Evolutionary conservation across 306 rosid genomes (phyloP).

Genomic region (Prunus padus): DNA sequence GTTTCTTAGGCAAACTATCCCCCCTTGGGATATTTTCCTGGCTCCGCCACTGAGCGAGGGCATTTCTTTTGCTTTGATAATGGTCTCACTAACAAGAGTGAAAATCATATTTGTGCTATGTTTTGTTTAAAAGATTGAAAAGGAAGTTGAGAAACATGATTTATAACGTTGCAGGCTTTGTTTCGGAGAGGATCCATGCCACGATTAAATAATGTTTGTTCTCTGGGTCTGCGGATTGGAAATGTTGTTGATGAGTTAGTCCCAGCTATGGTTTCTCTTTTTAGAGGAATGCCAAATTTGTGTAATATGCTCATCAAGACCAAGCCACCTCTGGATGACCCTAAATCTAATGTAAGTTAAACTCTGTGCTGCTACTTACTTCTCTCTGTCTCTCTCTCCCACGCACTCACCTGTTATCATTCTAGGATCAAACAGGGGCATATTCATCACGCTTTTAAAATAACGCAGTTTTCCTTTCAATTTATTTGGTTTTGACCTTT

Average conservation of each 20-base stretch:
- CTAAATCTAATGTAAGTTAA: conserved; percentile 4
- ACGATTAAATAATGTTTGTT: not conserved
- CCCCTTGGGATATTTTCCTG: too few species aligned
- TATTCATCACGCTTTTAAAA: not conserved
- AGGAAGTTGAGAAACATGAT: not conserved
- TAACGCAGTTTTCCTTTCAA: not conserved
- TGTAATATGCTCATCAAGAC: not conserved
- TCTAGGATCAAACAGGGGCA: too few species aligned
- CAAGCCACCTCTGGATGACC: not conserved
- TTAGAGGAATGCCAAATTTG: conserved; percentile 4
- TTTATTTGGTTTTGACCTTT: not conserved
- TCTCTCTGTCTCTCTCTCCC: too few species aligned
- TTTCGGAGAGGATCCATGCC: not conserved
- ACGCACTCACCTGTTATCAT: too few species aligned
- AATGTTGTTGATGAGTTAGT: not conserved
- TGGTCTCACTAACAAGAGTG: not conserved
- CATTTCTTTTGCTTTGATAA: too few species aligned
- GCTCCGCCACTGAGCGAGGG: not conserved
- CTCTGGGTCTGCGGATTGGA: not conserved
- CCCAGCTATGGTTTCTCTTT: conserved; percentile 2
- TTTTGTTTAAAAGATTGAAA: not conserved
- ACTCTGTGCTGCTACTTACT: too few species aligned
- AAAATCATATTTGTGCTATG: not conserved
- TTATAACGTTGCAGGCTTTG: not conserved
- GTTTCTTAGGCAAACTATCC: too few species aligned